These are phyloP conservation scores for Xylariaceae sp. DNA, from an alignment of 2,329 filamentous ascomycete genomes.

Conservation along the genomic window DNA sequence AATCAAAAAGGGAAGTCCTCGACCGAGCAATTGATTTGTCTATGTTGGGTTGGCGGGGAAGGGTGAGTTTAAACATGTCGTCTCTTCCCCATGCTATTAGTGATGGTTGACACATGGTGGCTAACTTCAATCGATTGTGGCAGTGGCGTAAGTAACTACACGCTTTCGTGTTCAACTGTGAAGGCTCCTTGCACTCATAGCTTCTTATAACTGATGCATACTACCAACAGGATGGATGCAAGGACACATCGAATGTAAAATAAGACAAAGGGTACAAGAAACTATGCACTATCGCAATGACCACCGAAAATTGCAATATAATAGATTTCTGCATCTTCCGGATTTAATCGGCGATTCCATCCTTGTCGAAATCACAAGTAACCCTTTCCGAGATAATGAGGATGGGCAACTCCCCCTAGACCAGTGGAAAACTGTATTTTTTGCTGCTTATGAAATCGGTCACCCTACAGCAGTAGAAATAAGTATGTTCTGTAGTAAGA, in stretches of 20 bases:
- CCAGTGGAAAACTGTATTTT: too few relatives aligned
- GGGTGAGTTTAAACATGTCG: conserved; percentile 6
- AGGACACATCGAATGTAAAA: background rate
- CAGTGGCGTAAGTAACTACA: conserved; percentile 9
- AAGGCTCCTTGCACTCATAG: too few relatives aligned
- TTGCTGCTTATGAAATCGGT: background rate
- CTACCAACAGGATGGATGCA: background rate
- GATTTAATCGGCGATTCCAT: too few relatives aligned
- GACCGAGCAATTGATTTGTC: background rate
- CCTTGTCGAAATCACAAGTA: too few relatives aligned
- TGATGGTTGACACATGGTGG: background rate
- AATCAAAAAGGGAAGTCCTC: background rate
- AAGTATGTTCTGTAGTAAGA: background rate
- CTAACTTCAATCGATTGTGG: background rate
- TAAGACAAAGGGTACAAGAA: background rate
- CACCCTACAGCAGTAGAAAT: background rate
- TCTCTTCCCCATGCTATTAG: background rate
- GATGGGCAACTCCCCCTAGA: background rate
- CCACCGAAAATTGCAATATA: too few relatives aligned
- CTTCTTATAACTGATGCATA: background rate
- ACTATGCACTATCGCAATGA: too few relatives aligned
- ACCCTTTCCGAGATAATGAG: background rate
- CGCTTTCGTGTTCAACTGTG: too few relatives aligned
- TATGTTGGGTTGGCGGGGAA: background rate
- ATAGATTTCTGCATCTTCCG: too few relatives aligned